Percentiles rank a stretch among this genome's conserved stretches.
phyloP scores from a whole-genome alignment of 2,329 filamentous ascomycete genomes.

The Epichloe elymi region DNA sequence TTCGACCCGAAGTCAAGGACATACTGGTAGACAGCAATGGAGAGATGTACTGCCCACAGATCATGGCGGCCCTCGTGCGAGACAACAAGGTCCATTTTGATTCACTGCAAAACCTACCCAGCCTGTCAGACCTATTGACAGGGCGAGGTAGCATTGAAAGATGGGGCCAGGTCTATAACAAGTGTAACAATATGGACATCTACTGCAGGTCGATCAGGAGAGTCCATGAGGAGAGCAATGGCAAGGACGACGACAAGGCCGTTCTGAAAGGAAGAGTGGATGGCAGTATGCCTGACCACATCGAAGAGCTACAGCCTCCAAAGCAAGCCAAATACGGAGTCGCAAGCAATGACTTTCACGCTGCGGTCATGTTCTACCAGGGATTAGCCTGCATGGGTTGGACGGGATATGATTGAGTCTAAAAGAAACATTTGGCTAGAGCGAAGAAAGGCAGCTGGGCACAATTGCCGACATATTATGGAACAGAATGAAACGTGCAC shows the following conservation, averaged over 20 bases:
- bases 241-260: background rate
- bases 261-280: conserved; percentile 1
- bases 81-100: conserved; percentile 17
- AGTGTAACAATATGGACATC: conserved; percentile 11
- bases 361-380: background rate
- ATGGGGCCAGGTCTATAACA: conserved; percentile 4
- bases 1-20: conserved; percentile 3
- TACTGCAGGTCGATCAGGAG: conserved; percentile 6
- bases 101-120: conserved; percentile 17
- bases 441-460: no score
- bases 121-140: conserved; percentile 10
- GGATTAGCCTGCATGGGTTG: conserved; percentile 4
- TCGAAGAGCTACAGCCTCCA: conserved; percentile 10
- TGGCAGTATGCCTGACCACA: conserved; percentile 9
- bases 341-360: conserved; percentile 1
- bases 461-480: no score
- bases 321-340: background rate
- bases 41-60: background rate
- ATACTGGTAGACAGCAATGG: conserved; percentile 8
- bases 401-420: conserved; percentile 1
- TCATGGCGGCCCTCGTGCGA: conserved; percentile 7
- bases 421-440: no score
- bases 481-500: no score
- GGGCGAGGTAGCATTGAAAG: background rate
- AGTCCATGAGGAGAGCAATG: background rate